phyloP scores from a whole-genome alignment of 2,329 filamentous ascomycete species.

The Epichloe brachyelytri region DNA sequence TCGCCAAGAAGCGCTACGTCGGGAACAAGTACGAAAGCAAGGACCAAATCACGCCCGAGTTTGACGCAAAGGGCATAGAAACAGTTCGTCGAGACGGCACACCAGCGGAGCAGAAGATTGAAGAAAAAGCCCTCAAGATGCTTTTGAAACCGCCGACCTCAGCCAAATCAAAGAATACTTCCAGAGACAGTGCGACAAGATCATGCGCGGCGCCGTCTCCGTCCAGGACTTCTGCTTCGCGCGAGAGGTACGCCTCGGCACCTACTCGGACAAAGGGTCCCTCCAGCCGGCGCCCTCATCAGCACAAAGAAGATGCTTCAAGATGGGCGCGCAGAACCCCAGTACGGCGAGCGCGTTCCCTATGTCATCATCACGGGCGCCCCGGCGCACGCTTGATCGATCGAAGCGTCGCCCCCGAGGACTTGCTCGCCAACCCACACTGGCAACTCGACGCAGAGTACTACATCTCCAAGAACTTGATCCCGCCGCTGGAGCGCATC shows the following conservation, averaged over 20 bases:
- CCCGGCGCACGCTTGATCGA: constrained; percentile 73
- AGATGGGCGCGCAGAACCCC: constrained; percentile 77
- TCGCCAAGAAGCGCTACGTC: constrained; percentile 96
- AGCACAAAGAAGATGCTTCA: constrained; percentile 75
- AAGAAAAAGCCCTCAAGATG: constrained; percentile 79
- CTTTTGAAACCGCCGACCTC: constrained; percentile 78
- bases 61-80: constrained; percentile 97
- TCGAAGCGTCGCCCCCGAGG: constrained; percentile 79
- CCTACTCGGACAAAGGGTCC: constrained; percentile 62
- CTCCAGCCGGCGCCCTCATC: constrained; percentile 79
- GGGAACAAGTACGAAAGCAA: constrained; percentile 89
- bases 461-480: constrained; percentile 91
- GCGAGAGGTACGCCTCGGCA: constrained; percentile 78
- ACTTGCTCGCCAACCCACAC: constrained; percentile 62
- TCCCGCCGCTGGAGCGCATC: constrained; percentile 88
- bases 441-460: constrained; percentile 85
- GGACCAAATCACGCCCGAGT: constrained; percentile 66
- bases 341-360: constrained; percentile 88
- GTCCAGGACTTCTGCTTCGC: constrained; percentile 96
- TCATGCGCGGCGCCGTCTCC: constrained; percentile 77
- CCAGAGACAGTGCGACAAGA: constrained; percentile 78
- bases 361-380: constrained; percentile 88
- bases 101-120: constrained; percentile 89
- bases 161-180: constrained; percentile 85
- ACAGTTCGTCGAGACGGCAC: constrained; percentile 92